phyloP scores from a whole-genome alignment of 2,329 filamentous ascomycete species.

The Plectosphaerella cucumerina region DNA sequence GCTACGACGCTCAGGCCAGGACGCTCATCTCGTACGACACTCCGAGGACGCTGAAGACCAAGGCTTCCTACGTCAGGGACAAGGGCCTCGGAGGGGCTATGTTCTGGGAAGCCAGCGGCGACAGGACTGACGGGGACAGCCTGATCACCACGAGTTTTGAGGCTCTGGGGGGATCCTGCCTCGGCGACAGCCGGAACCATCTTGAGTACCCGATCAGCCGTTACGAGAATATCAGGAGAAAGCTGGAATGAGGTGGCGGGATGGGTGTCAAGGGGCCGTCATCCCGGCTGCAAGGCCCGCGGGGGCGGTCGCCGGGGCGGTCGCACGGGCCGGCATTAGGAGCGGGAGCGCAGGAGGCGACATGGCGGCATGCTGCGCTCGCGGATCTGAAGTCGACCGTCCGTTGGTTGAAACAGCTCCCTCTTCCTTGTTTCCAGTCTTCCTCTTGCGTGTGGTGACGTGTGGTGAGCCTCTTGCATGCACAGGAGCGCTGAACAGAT shows the following conservation, averaged over 20 bases:
- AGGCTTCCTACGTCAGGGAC: constrained; percentile 66
- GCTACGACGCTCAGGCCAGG: constrained; percentile 59
- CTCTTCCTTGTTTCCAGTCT: too few relatives aligned
- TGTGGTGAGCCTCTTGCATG: too few relatives aligned
- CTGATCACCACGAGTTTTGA: constrained; percentile 53
- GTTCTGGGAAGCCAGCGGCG: constrained; percentile 93
- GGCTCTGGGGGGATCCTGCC: constrained; percentile 31
- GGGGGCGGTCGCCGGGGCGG: too few relatives aligned
- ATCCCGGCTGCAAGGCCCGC: too few relatives aligned
- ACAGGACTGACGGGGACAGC: constrained; percentile 61
- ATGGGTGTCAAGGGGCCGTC: constrained; percentile 23
- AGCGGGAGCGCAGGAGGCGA: too few relatives aligned
- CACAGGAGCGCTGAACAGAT: too few relatives aligned
- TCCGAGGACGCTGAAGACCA: constrained; percentile 59
- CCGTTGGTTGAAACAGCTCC: too few relatives aligned
- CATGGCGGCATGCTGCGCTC: too few relatives aligned
- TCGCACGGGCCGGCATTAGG: too few relatives aligned
- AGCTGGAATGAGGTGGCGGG: constrained; percentile 32
- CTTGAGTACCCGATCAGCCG: constrained; percentile 49
- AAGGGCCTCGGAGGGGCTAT: constrained; percentile 78
- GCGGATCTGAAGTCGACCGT: too few relatives aligned
- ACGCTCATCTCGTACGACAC: constrained; percentile 80
- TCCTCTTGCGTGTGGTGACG: too few relatives aligned
- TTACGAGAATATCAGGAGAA: constrained; percentile 49
- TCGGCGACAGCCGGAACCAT: constrained; percentile 44